Evolutionary conservation across 1,139 yeast genomes (phyloP).

Genomic region (Candida mesenterica): DNA sequence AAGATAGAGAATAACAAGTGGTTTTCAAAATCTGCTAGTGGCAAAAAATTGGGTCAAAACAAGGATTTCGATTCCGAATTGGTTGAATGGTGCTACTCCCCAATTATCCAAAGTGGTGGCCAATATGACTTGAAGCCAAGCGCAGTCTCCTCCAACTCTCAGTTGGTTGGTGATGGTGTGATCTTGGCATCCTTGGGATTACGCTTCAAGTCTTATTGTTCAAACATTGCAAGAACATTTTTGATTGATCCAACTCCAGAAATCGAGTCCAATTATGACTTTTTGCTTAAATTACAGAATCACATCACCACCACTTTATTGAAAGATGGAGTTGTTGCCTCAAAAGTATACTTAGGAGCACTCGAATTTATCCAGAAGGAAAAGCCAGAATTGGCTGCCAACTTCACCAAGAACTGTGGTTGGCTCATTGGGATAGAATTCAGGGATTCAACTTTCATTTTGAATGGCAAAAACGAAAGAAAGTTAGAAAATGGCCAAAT

Average conservation of each 20-base stretch:
- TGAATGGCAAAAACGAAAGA: constrained; percentile 74
- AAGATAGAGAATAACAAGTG: constrained; percentile 78
- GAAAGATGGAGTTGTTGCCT: constrained; percentile 67
- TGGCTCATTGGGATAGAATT: constrained; percentile 90
- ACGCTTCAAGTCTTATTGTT: constrained; percentile 85
- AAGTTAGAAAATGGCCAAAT: constrained; percentile 70
- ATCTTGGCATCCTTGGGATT: constrained; percentile 83
- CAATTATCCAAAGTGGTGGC: constrained; percentile 88
- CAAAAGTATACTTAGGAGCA: constrained; percentile 65
- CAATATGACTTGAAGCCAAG: constrained; percentile 82
- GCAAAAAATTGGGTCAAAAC: constrained; percentile 48
- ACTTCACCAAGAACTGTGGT: constrained; percentile 82
- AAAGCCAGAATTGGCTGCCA: constrained; percentile 60
- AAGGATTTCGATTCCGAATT: constrained; percentile 69
- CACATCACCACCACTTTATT: constrained; percentile 54
- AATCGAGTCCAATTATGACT: constrained; percentile 77
- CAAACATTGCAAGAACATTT: constrained; percentile 85
- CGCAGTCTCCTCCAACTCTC: constrained; percentile 69
- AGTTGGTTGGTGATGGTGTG: constrained; percentile 73
- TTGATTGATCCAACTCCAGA: constrained; percentile 84
- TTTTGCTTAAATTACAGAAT: constrained; percentile 65
- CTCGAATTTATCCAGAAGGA: constrained; percentile 54
- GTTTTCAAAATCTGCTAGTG: constrained; percentile 60
- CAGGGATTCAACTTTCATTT: constrained; percentile 73
- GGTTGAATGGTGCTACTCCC: constrained; percentile 93